Evolutionary conservation across 441 rosid species (phyloP).

Genomic region (Gossypium lobatum): DNA sequence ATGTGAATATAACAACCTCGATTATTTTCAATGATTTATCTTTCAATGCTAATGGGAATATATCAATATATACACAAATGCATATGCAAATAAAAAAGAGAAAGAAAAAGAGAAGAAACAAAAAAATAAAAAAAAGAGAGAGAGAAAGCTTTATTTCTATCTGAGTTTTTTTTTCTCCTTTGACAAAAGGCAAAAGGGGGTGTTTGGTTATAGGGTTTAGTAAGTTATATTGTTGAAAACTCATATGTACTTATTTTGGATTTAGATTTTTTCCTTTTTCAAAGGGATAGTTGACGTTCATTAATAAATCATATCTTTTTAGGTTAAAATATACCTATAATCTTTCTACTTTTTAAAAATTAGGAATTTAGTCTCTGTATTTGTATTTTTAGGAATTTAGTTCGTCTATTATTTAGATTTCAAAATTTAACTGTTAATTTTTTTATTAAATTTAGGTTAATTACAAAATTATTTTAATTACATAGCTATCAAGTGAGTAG

Average conservation of each 20-base stretch:
- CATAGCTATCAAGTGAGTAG: too few species aligned
- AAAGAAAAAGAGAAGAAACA: background rate
- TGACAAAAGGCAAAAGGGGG: background rate
- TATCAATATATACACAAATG: background rate
- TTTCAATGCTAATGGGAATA: background rate
- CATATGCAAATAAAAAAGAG: background rate
- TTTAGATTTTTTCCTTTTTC: background rate
- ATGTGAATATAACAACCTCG: too few species aligned
- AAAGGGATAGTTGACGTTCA: background rate
- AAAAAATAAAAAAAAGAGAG: background rate
- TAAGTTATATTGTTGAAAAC: constrained; percentile 12
- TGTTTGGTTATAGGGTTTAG: background rate
- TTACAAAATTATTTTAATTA: too few species aligned
- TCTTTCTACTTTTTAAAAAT: too few species aligned
- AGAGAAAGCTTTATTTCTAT: background rate
- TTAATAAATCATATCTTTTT: background rate
- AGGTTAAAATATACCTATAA: too few species aligned
- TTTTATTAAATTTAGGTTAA: too few species aligned
- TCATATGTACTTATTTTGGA: constrained; percentile 10
- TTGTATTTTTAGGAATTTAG: too few species aligned
- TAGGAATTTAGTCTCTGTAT: too few species aligned
- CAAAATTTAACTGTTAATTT: too few species aligned
- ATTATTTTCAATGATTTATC: too few species aligned
- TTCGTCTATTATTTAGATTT: too few species aligned
- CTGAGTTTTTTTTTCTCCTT: background rate